Evolutionary conservation across 2,329 filamentous ascomycete species (phyloP).

Genomic region (Acarospora socialis): DNA sequence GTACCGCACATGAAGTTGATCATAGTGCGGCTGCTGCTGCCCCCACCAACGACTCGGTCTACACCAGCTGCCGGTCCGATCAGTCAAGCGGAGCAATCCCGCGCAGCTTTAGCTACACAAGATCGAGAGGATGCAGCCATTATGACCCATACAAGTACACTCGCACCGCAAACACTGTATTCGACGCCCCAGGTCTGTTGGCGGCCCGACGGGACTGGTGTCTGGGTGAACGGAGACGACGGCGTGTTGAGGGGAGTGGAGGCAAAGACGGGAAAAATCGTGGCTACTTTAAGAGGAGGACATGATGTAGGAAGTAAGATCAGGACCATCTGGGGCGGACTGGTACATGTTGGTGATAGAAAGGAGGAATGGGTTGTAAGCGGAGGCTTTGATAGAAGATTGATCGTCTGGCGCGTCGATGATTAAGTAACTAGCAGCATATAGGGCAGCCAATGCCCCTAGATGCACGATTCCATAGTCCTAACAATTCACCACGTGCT

Average conservation of each 20-base stretch:
- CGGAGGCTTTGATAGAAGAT: slow-evolving; percentile 48
- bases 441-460: neutral
- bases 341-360: slow-evolving; percentile 20
- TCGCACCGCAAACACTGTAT: slow-evolving; percentile 50
- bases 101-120: slow-evolving; percentile 36
- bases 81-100: slow-evolving; percentile 38
- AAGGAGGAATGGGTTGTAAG: slow-evolving; percentile 43
- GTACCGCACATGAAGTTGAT: slow-evolving; percentile 50
- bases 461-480: neutral
- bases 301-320: slow-evolving; percentile 46
- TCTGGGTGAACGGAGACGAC: slow-evolving; percentile 53
- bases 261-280: slow-evolving; percentile 41
- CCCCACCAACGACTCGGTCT: slow-evolving; percentile 18
- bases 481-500: neutral
- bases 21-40: slow-evolving; percentile 42
- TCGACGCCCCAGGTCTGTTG: slow-evolving; percentile 48
- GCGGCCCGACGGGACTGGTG: slow-evolving; percentile 45
- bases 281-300: slow-evolving; percentile 33
- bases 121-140: slow-evolving; percentile 47
- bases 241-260: slow-evolving; percentile 47
- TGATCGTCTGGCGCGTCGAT: slow-evolving; percentile 40
- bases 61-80: slow-evolving; percentile 10
- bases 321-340: slow-evolving; percentile 42
- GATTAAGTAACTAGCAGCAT: neutral
- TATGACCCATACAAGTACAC: slow-evolving; percentile 42